A percentile compares a stretch with the other conserved stretches of the same genome.
Evolutionary conservation across 495 filamentous ascomycete genomes (phyloP).

Genomic region (Hypoxylon lienhwacheense): DNA sequence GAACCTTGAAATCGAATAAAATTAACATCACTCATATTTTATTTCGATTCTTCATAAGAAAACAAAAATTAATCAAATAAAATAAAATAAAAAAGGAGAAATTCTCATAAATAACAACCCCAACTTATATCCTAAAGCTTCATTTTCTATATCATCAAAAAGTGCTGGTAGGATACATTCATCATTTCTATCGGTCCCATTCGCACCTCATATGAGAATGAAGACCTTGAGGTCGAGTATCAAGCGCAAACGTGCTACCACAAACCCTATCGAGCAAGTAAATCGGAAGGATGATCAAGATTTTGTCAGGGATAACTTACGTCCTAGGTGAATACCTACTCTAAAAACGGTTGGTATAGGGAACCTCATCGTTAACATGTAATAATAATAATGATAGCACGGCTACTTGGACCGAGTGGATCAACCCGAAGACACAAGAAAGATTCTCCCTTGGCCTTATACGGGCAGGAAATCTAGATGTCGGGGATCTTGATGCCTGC

Average conservation of each 20-base stretch:
- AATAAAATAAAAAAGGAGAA: too few species aligned
- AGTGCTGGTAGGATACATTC: background rate
- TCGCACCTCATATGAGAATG: slow-evolving; percentile 11
- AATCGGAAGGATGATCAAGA: slow-evolving; percentile 49
- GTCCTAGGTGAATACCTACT: slow-evolving; percentile 38
- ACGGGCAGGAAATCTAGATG: slow-evolving; percentile 50
- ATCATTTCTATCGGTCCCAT: background rate
- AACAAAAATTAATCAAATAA: too few species aligned
- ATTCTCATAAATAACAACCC: too few species aligned
- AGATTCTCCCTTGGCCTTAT: slow-evolving; percentile 52
- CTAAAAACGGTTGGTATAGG: background rate
- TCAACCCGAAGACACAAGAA: slow-evolving; percentile 44
- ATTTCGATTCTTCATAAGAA: too few species aligned
- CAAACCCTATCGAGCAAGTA: slow-evolving; percentile 46
- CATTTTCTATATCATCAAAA: too few species aligned
- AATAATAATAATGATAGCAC: slow-evolving; percentile 7
- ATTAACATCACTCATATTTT: too few species aligned
- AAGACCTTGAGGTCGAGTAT: slow-evolving; percentile 8
- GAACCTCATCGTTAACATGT: slow-evolving; percentile 5
- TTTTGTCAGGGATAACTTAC: slow-evolving; percentile 51
- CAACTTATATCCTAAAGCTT: too few species aligned
- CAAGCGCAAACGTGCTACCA: slow-evolving; percentile 41
- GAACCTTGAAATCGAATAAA: too few species aligned
- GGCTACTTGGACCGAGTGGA: slow-evolving; percentile 49
- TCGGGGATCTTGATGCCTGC: slow-evolving; percentile 63